A percentile compares a stretch with the other conserved stretches of the same genome.
These are phyloP conservation scores for Trypanosoma conorhini DNA, from an alignment of 208 protist genomes.

Conservation along the genomic window DNA sequence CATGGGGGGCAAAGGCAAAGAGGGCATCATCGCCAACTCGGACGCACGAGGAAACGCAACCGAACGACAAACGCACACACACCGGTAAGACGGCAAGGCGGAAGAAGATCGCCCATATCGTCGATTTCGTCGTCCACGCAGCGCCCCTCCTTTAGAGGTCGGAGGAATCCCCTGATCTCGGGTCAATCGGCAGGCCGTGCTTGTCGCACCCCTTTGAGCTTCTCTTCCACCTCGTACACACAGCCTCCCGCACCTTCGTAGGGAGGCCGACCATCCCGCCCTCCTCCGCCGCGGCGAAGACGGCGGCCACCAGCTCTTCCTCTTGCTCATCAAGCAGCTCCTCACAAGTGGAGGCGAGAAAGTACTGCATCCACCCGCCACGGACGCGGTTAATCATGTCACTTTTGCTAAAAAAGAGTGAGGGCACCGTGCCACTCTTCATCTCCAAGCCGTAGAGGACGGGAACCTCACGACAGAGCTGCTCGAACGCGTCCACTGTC, in stretches of 20 bases:
- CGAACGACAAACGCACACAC: not conserved
- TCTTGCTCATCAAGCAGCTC: slow-evolving; percentile 24
- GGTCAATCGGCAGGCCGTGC: slow-evolving; percentile 18
- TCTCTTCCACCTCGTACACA: slow-evolving; percentile 18
- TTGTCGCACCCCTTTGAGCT: slow-evolving; percentile 14
- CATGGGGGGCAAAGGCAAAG: too few relatives aligned
- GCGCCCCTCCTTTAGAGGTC: slow-evolving; percentile 5
- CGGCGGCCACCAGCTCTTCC: slow-evolving; percentile 5
- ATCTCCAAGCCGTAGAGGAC: slow-evolving; percentile 19
- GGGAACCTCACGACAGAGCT: slow-evolving; percentile 15
- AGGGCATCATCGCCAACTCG: too few relatives aligned
- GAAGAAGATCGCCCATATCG: not conserved
- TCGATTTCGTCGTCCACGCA: not conserved
- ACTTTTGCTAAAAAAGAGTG: slow-evolving; percentile 21
- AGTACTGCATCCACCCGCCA: slow-evolving; percentile 23
- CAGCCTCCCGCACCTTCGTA: not conserved
- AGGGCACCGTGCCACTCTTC: not conserved
- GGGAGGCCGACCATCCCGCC: not conserved
- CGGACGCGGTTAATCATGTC: not conserved
- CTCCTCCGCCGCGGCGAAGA: not conserved
- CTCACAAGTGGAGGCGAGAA: slow-evolving; percentile 30
- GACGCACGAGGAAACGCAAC: too few relatives aligned
- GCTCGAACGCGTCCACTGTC: slow-evolving; percentile 20
- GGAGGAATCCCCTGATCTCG: not conserved
- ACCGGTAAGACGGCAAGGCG: not conserved